phyloP scores from a whole-genome alignment of 1,139 yeast species.

The Geotrichum restrictum region DNA sequence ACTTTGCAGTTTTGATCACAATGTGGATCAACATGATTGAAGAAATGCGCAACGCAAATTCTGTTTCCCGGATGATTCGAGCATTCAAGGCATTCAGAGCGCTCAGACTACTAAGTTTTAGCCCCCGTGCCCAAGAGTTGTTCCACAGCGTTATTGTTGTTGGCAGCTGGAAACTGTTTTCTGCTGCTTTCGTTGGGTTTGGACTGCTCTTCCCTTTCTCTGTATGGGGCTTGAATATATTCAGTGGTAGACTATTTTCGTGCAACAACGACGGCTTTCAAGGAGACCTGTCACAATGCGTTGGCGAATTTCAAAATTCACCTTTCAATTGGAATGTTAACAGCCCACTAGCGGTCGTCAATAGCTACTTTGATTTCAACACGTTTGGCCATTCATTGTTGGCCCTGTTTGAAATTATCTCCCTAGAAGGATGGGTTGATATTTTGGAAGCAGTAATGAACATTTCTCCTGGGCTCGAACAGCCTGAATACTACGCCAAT shows the following conservation, averaged over 20 bases:
- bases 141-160: constrained; percentile 79
- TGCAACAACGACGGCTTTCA: constrained; percentile 60
- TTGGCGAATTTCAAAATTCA: constrained; percentile 54
- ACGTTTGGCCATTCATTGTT: constrained; percentile 61
- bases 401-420: constrained; percentile 73
- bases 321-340: constrained; percentile 76
- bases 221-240: constrained; percentile 84
- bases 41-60: constrained; percentile 50
- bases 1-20: constrained; percentile 65
- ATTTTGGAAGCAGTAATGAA: constrained; percentile 63
- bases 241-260: constrained; percentile 64
- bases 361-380: constrained; percentile 66
- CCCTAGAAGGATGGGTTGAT: constrained; percentile 94
- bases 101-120: constrained; percentile 71
- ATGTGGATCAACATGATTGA: constrained; percentile 79
- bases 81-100: constrained; percentile 88
- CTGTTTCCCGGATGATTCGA: constrained; percentile 63
- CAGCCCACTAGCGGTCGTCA: constrained; percentile 65
- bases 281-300: constrained; percentile 45
- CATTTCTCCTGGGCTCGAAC: constrained; percentile 51
- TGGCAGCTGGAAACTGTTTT: constrained; percentile 71
- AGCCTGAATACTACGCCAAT: constrained; percentile 40
- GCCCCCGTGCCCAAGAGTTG: constrained; percentile 70
- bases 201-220: constrained; percentile 80
- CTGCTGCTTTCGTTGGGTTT: constrained; percentile 71